These are phyloP conservation scores for Corylus avellana DNA, from an alignment of 306 rosid genomes.

Conservation along the genomic window DNA sequence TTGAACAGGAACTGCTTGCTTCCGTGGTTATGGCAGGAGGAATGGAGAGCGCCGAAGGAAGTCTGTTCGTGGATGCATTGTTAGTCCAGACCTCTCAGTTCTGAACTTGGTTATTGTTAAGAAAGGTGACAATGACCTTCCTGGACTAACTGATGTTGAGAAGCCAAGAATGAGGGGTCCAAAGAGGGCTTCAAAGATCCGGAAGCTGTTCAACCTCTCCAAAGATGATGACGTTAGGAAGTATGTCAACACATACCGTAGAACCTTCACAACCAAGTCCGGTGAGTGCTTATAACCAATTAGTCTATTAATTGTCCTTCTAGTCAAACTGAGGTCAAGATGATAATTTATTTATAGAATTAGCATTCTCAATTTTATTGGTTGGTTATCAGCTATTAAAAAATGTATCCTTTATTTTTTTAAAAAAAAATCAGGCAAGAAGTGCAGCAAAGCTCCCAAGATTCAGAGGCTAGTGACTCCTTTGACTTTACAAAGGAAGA, in stretches of 20 bases:
- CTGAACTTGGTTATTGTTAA: constrained; percentile 55
- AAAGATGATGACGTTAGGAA: constrained; percentile 52
- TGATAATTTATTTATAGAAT: neutral
- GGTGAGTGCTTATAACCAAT: constrained; percentile 21
- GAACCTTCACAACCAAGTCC: constrained; percentile 44
- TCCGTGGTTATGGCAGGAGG: constrained; percentile 48
- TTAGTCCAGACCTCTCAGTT: constrained; percentile 53
- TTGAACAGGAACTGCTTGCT: constrained; percentile 45
- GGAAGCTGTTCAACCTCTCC: constrained; percentile 47
- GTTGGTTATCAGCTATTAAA: neutral
- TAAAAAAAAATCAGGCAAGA: constrained; percentile 31
- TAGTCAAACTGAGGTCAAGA: neutral
- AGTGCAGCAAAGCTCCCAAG: constrained; percentile 52
- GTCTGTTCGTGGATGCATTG: constrained; percentile 54
- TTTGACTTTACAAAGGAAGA: constrained; percentile 49
- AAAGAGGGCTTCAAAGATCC: constrained; percentile 54
- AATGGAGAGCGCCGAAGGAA: constrained; percentile 54
- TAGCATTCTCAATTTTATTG: neutral
- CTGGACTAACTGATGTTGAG: constrained; percentile 48
- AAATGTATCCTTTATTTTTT: neutral
- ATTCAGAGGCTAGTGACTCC: constrained; percentile 55
- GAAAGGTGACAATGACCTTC: constrained; percentile 50
- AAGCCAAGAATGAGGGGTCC: constrained; percentile 64
- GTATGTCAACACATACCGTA: constrained; percentile 53
- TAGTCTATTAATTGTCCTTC: neutral